Evolutionary conservation across 768 basidiomycete genomes (phyloP).

Genomic region (Atractiella rhizophila): DNA sequence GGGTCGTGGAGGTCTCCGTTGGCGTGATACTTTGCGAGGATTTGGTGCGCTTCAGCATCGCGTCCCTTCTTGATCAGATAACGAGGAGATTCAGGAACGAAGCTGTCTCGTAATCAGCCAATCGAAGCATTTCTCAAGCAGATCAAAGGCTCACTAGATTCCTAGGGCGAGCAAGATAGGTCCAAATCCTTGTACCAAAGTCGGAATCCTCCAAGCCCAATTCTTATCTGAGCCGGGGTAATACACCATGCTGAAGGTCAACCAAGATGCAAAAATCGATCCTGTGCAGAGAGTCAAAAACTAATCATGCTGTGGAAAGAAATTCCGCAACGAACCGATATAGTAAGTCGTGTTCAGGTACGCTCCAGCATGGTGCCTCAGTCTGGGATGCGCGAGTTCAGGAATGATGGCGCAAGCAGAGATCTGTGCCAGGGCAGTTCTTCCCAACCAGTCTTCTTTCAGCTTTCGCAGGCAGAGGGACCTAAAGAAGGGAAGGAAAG

Average conservation of each 20-base stretch:
- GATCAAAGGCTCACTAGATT: too few species aligned
- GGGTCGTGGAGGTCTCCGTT: slow-evolving; percentile 4
- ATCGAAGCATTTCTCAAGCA: too few species aligned
- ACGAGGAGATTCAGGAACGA: background rate
- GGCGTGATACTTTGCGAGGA: slow-evolving; percentile 2
- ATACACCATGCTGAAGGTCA: slow-evolving; percentile 3
- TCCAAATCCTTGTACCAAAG: background rate
- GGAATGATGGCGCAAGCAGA: background rate
- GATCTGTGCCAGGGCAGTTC: background rate
- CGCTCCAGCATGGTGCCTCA: background rate
- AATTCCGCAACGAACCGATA: too few species aligned
- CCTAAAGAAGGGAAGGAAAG: background rate
- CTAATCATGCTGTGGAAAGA: too few species aligned
- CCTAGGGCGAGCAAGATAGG: background rate
- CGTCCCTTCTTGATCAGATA: background rate
- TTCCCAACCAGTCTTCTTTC: background rate
- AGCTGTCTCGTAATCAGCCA: too few species aligned
- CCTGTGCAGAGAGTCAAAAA: too few species aligned
- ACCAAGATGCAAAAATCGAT: slow-evolving; percentile 1
- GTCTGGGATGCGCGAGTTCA: slow-evolving; percentile 2
- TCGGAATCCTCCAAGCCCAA: background rate
- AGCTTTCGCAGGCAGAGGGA: background rate
- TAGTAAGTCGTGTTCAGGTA: slow-evolving; percentile 1
- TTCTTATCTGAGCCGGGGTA: background rate
- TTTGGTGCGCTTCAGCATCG: background rate